Conservation (phyloP, 2,329 filamentous ascomycete genomes). For the Tolypocladium amazonense region DNA sequence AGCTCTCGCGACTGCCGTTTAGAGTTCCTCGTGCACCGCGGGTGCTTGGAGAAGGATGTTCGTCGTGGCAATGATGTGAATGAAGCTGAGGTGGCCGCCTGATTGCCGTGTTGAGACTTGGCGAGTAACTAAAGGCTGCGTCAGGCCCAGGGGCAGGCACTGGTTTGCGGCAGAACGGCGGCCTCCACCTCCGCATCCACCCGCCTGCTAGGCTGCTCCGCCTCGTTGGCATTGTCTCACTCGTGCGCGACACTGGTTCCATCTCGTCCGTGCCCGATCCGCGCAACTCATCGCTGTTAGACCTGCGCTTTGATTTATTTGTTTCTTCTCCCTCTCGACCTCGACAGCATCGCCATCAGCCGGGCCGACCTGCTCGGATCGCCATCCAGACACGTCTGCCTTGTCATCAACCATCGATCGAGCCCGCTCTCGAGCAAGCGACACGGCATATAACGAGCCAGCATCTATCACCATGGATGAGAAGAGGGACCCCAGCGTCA, state of each 20-base stretch:
- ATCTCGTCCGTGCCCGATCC: not conserved
- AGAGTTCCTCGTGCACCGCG: too few relatives aligned
- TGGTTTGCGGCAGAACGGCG: not conserved
- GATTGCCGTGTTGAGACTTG: not conserved
- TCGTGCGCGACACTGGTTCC: not conserved
- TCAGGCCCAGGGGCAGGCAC: not conserved
- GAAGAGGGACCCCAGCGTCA: slow-evolving; percentile 12
- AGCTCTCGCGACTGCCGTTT: too few relatives aligned
- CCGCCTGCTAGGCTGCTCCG: not conserved
- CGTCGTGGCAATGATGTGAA: too few relatives aligned
- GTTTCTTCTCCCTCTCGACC: not conserved
- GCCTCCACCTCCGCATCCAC: not conserved
- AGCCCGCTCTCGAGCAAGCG: not conserved
- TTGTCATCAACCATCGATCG: not conserved
- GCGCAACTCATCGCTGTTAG: not conserved
- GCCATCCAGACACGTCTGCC: not conserved
- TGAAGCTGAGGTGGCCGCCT: not conserved
- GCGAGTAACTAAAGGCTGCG: too few relatives aligned
- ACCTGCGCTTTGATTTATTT: not conserved
- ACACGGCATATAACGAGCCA: not conserved
- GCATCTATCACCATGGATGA: slow-evolving; percentile 17
- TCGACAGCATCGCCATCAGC: not conserved
- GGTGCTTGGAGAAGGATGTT: not conserved
- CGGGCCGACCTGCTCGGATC: not conserved
- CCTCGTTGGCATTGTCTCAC: not conserved